These are phyloP conservation scores for Diaporthe batatas DNA, from an alignment of 2,329 filamentous ascomycete species.

Conservation along the genomic window DNA sequence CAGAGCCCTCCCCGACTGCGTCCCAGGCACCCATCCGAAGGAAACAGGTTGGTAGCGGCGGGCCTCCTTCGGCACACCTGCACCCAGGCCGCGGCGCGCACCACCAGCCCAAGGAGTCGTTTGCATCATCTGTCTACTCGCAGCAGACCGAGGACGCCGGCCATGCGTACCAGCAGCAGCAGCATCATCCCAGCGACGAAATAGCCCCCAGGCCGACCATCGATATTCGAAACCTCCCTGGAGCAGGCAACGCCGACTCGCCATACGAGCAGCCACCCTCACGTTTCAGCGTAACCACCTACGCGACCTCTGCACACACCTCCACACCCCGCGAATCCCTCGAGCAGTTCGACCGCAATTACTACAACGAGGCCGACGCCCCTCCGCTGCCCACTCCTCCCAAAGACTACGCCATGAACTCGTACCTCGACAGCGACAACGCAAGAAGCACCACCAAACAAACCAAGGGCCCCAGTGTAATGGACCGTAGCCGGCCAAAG, in stretches of 20 bases:
- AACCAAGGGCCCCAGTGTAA: constrained; percentile 49
- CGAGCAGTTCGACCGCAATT: constrained; percentile 46
- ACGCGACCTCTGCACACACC: constrained; percentile 64
- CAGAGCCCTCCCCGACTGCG: constrained; percentile 23
- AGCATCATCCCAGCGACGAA: constrained; percentile 1
- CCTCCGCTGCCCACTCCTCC: constrained; percentile 55
- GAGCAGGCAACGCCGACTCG: constrained; percentile 35
- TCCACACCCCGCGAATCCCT: constrained; percentile 56
- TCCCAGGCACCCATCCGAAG: constrained; percentile 41
- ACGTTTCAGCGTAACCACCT: constrained; percentile 75
- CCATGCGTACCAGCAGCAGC: constrained; percentile 4
- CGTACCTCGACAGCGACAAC: constrained; percentile 34
- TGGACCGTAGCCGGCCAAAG: constrained; percentile 56
- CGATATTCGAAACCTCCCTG: constrained; percentile 38
- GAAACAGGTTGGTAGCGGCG: constrained; percentile 36
- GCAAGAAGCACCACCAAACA: constrained; percentile 28
- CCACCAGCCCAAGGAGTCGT: constrained; percentile 50
- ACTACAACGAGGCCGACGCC: constrained; percentile 47
- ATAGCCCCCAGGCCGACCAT: constrained; percentile 44
- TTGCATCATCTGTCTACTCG: constrained; percentile 51
- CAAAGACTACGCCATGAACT: constrained; percentile 49
- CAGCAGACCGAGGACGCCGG: constrained; percentile 44
- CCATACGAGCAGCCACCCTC: constrained; percentile 67
- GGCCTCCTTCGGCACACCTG: constrained; percentile 24
- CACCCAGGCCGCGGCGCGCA: constrained; percentile 32